These are phyloP conservation scores for Xerocomus nothofagi DNA, from an alignment of 1,284 basidiomycete genomes.

Conservation along the genomic window DNA sequence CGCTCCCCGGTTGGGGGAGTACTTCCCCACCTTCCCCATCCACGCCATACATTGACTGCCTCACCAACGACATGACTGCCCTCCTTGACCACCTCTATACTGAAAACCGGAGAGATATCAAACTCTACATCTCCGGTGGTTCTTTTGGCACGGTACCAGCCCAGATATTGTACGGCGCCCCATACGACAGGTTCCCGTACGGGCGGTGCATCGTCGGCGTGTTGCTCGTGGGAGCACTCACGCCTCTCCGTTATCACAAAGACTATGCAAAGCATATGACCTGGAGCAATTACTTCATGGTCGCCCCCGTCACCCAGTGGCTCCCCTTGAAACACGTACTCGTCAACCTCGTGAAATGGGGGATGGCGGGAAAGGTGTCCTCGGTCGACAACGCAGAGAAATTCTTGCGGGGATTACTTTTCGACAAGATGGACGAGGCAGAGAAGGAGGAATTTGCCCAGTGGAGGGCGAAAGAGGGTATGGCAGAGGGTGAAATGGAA, in stretches of 20 bases:
- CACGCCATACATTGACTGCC: slow-evolving; percentile 42
- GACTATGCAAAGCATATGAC: slow-evolving; percentile 45
- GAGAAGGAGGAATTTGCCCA: slow-evolving; percentile 41
- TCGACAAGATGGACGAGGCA: slow-evolving; percentile 42
- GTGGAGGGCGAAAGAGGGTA: slow-evolving; percentile 44
- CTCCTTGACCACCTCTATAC: slow-evolving; percentile 54
- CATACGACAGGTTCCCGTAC: slow-evolving; percentile 51
- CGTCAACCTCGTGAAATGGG: slow-evolving; percentile 34
- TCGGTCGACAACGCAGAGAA: slow-evolving; percentile 42
- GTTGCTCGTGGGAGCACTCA: slow-evolving; percentile 46
- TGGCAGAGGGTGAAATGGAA: slow-evolving; percentile 45
- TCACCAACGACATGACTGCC: slow-evolving; percentile 46
- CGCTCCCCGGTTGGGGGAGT: slow-evolving; percentile 56
- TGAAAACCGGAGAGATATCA: slow-evolving; percentile 37
- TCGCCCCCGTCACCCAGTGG: slow-evolving; percentile 45
- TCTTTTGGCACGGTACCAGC: slow-evolving; percentile 55
- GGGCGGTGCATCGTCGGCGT: slow-evolving; percentile 47
- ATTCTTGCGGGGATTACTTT: slow-evolving; percentile 40
- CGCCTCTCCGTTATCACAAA: slow-evolving; percentile 48
- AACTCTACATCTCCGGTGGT: slow-evolving; percentile 51
- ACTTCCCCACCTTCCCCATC: slow-evolving; percentile 43
- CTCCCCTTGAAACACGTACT: slow-evolving; percentile 42
- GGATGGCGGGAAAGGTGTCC: slow-evolving; percentile 38
- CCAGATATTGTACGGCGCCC: slow-evolving; percentile 56
- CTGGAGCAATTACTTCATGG: slow-evolving; percentile 45